Conservation (phyloP, 768 basidiomycete genomes). For the Agrocybe chaxingu region DNA sequence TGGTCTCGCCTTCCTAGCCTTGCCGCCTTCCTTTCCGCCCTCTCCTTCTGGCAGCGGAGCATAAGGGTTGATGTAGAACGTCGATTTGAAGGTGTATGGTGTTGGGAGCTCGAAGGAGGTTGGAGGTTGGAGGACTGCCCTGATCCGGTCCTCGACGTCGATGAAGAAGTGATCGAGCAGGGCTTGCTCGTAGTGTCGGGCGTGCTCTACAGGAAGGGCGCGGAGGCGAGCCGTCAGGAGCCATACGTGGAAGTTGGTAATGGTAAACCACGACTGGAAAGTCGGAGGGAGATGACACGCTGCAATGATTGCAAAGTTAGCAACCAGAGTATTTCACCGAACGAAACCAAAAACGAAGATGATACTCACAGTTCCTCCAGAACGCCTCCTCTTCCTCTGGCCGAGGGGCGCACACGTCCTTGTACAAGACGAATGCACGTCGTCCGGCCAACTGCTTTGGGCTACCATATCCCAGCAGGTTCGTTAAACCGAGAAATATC, state of each 20-base stretch:
- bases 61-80: slow-evolving; percentile 48
- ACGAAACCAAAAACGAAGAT: slow-evolving; percentile 3
- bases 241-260: slow-evolving; percentile 92
- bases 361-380: slow-evolving; percentile 61
- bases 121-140: slow-evolving; percentile 69
- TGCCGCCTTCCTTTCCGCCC: slow-evolving; percentile 2
- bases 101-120: slow-evolving; percentile 23
- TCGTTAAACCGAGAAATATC: slow-evolving; percentile 46
- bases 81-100: slow-evolving; percentile 44
- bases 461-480: slow-evolving; percentile 56
- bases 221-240: slow-evolving; percentile 86
- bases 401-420: slow-evolving; percentile 48
- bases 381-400: slow-evolving; percentile 60
- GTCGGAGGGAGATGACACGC: slow-evolving; percentile 86
- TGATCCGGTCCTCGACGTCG: slow-evolving; percentile 88
- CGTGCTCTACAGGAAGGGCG: slow-evolving; percentile 67
- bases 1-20: slow-evolving; percentile 20
- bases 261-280: slow-evolving; percentile 95
- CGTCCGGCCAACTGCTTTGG: slow-evolving; percentile 59
- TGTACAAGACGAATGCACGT: slow-evolving; percentile 57
- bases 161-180: slow-evolving; percentile 95
- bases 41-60: slow-evolving; percentile 15
- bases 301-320: slow-evolving; percentile 23
- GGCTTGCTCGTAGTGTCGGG: slow-evolving; percentile 69
- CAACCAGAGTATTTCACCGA: background rate